These are phyloP conservation scores for Anacardium occidentale DNA, from an alignment of 345 rosid species.

Conservation along the genomic window DNA sequence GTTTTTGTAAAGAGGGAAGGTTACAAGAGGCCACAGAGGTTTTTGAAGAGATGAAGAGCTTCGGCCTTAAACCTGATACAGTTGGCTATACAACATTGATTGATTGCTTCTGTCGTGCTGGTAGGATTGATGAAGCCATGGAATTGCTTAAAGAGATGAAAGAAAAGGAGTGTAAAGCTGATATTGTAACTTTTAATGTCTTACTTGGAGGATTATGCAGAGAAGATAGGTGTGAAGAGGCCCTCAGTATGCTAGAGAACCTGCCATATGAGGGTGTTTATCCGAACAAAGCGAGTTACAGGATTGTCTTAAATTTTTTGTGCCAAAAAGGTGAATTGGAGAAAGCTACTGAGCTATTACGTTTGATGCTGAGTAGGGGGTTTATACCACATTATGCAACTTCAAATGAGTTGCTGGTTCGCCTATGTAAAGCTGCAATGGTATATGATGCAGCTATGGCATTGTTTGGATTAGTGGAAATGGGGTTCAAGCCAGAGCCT, in stretches of 20 bases:
- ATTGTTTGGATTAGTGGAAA: slow-evolving; percentile 45
- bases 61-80: slow-evolving; percentile 59
- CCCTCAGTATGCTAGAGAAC: slow-evolving; percentile 54
- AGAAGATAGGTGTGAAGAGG: slow-evolving; percentile 62
- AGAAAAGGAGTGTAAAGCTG: slow-evolving; percentile 59
- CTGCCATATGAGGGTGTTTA: slow-evolving; percentile 52
- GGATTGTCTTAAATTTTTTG: slow-evolving; percentile 72
- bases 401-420: slow-evolving; percentile 67
- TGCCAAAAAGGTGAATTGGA: slow-evolving; percentile 56
- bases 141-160: slow-evolving; percentile 72
- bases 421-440: slow-evolving; percentile 59
- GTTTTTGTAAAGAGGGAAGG: slow-evolving; percentile 60
- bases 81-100: slow-evolving; percentile 78
- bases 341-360: slow-evolving; percentile 51
- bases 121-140: slow-evolving; percentile 52
- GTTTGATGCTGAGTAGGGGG: slow-evolving; percentile 64
- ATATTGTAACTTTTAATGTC: slow-evolving; percentile 68
- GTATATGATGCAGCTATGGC: slow-evolving; percentile 42
- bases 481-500: slow-evolving; percentile 63
- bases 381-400: slow-evolving; percentile 71
- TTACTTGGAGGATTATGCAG: slow-evolving; percentile 68
- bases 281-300: slow-evolving; percentile 75
- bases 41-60: slow-evolving; percentile 60
- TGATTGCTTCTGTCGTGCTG: slow-evolving; percentile 59
- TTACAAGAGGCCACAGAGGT: slow-evolving; percentile 52